phyloP scores from a whole-genome alignment of 2,329 filamentous ascomycete genomes.

The Colletotrichum sp. region DNA sequence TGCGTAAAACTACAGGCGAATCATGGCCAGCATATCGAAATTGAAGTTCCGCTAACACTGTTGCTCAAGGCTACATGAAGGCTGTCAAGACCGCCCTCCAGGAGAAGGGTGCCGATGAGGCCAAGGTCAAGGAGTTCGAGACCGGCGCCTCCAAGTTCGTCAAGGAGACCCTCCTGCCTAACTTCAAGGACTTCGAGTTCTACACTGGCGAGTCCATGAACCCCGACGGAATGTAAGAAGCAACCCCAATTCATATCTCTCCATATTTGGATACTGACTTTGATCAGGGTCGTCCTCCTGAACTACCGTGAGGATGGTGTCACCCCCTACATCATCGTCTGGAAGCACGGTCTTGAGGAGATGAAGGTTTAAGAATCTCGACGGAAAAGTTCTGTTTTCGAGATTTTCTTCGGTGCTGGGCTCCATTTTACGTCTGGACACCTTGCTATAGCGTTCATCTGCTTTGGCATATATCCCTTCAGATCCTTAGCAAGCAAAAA shows the following conservation, averaged over 20 bases:
- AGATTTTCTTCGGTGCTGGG: constrained; percentile 16
- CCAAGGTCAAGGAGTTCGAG: constrained; percentile 80
- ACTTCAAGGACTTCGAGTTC: constrained; percentile 98
- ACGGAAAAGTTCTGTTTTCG: constrained; percentile 5
- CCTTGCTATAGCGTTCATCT: constrained; percentile 21
- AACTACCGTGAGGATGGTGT: constrained; percentile 97
- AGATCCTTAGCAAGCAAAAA: constrained; percentile 23
- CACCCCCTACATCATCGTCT: constrained; percentile 88
- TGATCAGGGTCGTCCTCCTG: constrained; percentile 78
- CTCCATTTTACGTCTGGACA: neutral
- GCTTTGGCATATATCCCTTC: constrained; percentile 25
- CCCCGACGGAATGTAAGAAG: constrained; percentile 85
- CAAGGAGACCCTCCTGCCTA: constrained; percentile 80
- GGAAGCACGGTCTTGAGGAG: constrained; percentile 91
- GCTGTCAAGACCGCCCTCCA: constrained; percentile 75
- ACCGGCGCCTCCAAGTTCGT: constrained; percentile 73
- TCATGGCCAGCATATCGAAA: neutral
- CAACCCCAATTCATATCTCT: neutral
- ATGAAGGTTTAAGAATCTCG: constrained; percentile 80
- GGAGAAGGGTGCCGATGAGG: constrained; percentile 64
- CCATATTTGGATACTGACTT: neutral
- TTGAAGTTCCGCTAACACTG: neutral
- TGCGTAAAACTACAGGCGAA: constrained; percentile 44
- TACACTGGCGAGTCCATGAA: constrained; percentile 92
- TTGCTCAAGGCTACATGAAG: constrained; percentile 82